Evolutionary conservation across 2,329 filamentous ascomycete species (phyloP), one percentile per base, ranked within the genome.

Genomic region (Fusarium cyanostomum): DNA sequence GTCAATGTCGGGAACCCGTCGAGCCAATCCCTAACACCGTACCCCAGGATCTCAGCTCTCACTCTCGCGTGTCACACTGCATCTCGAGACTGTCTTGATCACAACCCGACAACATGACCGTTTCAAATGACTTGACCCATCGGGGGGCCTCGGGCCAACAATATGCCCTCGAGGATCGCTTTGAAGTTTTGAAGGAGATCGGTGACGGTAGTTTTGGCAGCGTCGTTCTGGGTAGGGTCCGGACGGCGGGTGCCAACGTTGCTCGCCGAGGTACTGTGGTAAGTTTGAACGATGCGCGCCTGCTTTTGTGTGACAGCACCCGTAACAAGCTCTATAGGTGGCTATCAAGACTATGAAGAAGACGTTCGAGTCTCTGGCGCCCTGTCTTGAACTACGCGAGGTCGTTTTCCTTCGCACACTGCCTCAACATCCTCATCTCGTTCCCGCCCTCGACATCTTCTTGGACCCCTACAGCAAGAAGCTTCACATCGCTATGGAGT

Each of bases 341-440:
- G 95, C 95, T 38, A 97, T 99, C 80, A 99, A 99, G 81, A 98
- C 95, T 7, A 99, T 99, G 95, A 99, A 99, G 85, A 99, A 99
- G 86, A 94, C 91, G 0, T 99, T 98, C 72, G 94, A 98, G 71
- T 96, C 92, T 2, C 93, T 97, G 74, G 81, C 86, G 13, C 91
- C 93, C 49, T 99, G 95, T 76, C 80, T 97, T 64, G 95, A 99
- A 78, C 86, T 99, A 51, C 90, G 95, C 62, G 95, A 99, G 78
- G 95, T 99, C 66, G 95, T 99, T 75, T 99, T 99, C 79, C 82
- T 99, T 42, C 89, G 92, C 73, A 94, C 93, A 10, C 82, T 99
- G 13, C 95, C 95, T 3, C 82, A 86, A 39, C 95, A 99, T 74
- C 87, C 89, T 69, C 95, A 99, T 77, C 86, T 99, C 30, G 95